Percentiles rank a stretch among this genome's conserved stretches.
phyloP scores from a whole-genome alignment of 305 asterid species.

The Nicotiana rustica region DNA sequence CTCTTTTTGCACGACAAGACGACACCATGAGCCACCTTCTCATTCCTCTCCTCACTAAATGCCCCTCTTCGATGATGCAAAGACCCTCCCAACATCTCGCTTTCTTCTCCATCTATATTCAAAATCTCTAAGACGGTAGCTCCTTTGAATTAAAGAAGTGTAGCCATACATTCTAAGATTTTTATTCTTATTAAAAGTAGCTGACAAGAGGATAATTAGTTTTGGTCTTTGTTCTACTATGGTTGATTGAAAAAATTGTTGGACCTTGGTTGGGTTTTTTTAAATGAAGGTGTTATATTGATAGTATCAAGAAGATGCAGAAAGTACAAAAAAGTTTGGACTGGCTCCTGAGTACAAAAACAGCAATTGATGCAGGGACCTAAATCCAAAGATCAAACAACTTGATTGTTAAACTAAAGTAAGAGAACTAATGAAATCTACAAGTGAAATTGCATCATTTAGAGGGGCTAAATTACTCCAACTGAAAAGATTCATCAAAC shows the following conservation, averaged over 20 bases:
- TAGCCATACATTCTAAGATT: not conserved
- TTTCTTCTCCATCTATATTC: constrained; percentile 9
- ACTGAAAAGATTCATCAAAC: too few relatives aligned
- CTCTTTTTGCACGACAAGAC: not conserved
- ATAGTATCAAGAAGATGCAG: too few relatives aligned
- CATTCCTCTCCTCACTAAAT: constrained; percentile 12
- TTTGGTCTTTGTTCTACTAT: constrained; percentile 1
- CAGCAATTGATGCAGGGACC: too few relatives aligned
- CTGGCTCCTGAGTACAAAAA: too few relatives aligned
- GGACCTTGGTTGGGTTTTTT: not conserved
- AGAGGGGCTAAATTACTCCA: too few relatives aligned
- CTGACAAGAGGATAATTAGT: not conserved
- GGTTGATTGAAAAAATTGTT: not conserved
- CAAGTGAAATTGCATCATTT: too few relatives aligned
- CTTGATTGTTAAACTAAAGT: too few relatives aligned
- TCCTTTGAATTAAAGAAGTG: constrained; percentile 18
- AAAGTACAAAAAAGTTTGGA: too few relatives aligned
- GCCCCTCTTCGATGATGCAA: not conserved
- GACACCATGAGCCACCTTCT: not conserved
- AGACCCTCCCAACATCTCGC: constrained; percentile 4
- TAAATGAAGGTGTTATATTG: too few relatives aligned
- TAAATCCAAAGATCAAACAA: too few relatives aligned
- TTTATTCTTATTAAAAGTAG: constrained; percentile 29
- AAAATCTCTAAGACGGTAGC: constrained; percentile 9
- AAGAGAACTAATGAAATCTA: too few relatives aligned